phyloP scores from a whole-genome alignment of 257 asterid species.

The Plantago elongata region DNA sequence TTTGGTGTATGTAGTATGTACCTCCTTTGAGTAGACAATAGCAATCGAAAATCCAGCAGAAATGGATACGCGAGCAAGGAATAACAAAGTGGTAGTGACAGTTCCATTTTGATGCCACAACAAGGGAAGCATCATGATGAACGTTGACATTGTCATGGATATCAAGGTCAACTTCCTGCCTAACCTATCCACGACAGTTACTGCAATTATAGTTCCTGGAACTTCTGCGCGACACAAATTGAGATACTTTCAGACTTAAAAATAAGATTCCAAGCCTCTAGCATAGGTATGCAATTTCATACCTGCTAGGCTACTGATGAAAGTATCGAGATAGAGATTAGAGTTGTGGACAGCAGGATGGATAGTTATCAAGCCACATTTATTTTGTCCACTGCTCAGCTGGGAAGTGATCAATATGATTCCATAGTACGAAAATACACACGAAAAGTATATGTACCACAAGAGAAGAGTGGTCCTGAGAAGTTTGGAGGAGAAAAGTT shows the following conservation, averaged over 20 bases:
- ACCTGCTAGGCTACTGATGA: too few species aligned
- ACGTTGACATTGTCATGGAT: neutral
- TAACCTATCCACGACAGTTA: slow-evolving; percentile 19
- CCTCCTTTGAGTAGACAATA: slow-evolving; percentile 16
- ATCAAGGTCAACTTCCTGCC: slow-evolving; percentile 23
- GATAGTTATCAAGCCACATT: too few species aligned
- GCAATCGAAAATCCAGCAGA: slow-evolving; percentile 17
- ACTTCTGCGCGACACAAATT: slow-evolving; percentile 7
- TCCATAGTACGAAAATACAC: too few species aligned
- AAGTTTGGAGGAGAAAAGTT: slow-evolving; percentile 45
- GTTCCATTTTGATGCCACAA: slow-evolving; percentile 18
- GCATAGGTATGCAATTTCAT: too few species aligned
- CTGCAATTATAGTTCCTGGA: slow-evolving; percentile 19
- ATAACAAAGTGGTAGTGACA: slow-evolving; percentile 11
- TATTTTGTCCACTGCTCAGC: too few species aligned
- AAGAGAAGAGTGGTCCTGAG: slow-evolving; percentile 45
- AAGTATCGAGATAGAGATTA: too few species aligned
- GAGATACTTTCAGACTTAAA: too few species aligned
- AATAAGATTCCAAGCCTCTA: too few species aligned
- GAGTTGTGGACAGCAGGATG: too few species aligned
- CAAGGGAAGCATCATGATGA: slow-evolving; percentile 18
- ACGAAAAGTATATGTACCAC: slow-evolving; percentile 26
- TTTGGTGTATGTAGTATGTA: neutral
- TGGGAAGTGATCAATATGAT: too few species aligned
- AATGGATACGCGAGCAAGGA: slow-evolving; percentile 23